A percentile compares a stretch with the other conserved stretches of the same genome.
Conservation (phyloP, 148 eudicot species). For the Nepenthes mirabilis region DNA sequence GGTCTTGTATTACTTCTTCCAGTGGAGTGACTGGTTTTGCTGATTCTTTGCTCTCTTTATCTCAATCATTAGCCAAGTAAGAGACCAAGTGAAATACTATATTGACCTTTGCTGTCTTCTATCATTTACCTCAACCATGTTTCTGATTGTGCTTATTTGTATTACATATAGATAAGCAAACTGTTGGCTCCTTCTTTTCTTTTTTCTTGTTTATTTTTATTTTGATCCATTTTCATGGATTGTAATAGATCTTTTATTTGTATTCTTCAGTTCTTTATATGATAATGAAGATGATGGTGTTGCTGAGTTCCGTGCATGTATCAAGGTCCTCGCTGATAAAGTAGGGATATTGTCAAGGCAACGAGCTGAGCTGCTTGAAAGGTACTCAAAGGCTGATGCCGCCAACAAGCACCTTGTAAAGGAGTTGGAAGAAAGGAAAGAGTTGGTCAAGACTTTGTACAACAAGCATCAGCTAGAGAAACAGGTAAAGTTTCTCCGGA, state of each 20-base stretch:
- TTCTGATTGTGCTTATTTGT: not conserved
- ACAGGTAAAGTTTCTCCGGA: slow-evolving; percentile 39
- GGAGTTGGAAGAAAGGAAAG: slow-evolving; percentile 83
- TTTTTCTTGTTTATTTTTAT: too few relatives aligned
- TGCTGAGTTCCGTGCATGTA: slow-evolving; percentile 60
- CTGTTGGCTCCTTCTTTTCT: too few relatives aligned
- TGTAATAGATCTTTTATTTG: slow-evolving; percentile 2
- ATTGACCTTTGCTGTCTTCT: not conserved
- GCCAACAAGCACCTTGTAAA: slow-evolving; percentile 45
- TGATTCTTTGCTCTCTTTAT: slow-evolving; percentile 59
- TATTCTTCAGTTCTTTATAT: slow-evolving; percentile 34
- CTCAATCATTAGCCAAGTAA: slow-evolving; percentile 82
- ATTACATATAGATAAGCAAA: too few relatives aligned
- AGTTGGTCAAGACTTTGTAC: slow-evolving; percentile 60
- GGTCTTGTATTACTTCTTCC: slow-evolving; percentile 49
- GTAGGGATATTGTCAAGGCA: slow-evolving; percentile 67
- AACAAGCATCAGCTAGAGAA: slow-evolving; percentile 82
- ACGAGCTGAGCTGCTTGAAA: slow-evolving; percentile 73
- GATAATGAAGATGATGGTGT: slow-evolving; percentile 60
- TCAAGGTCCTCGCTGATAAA: slow-evolving; percentile 70
- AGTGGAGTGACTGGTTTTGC: slow-evolving; percentile 61
- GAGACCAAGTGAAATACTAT: slow-evolving; percentile 2
- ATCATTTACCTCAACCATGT: not conserved
- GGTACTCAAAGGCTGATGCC: slow-evolving; percentile 56
- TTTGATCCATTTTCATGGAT: too few relatives aligned